Percentiles rank a stretch among this genome's conserved stretches.
Evolutionary conservation across 2,329 filamentous ascomycete genomes (phyloP).

Genomic region (Leptodontidium sp.): DNA sequence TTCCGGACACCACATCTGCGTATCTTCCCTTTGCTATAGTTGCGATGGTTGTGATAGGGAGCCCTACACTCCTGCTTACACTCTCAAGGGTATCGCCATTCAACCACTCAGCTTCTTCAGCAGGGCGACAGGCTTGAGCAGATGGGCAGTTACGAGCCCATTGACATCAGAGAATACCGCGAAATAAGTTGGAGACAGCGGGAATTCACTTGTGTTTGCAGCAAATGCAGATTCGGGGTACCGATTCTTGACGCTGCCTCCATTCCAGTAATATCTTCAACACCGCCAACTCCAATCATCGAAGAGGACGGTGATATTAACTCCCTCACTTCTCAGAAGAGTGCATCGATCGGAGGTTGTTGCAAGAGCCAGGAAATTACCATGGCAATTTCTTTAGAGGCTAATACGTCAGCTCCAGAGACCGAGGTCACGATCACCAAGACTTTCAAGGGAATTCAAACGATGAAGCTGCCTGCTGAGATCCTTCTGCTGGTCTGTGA

Average conservation of each 20-base stretch:
- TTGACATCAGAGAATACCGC: slow-evolving; percentile 45
- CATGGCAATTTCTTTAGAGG: not conserved
- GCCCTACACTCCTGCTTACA: slow-evolving; percentile 59
- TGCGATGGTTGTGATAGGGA: slow-evolving; percentile 39
- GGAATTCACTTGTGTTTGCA: slow-evolving; percentile 30
- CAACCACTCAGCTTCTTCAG: slow-evolving; percentile 61
- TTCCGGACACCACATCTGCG: slow-evolving; percentile 55
- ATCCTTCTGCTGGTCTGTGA: slow-evolving; percentile 50
- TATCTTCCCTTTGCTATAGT: slow-evolving; percentile 52
- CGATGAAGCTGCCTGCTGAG: slow-evolving; percentile 50
- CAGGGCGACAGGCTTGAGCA: slow-evolving; percentile 57
- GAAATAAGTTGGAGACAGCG: too few species aligned
- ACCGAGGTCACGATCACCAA: not conserved
- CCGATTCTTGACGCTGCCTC: not conserved
- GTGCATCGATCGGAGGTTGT: not conserved
- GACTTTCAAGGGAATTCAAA: slow-evolving; percentile 6
- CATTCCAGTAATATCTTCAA: slow-evolving; percentile 27
- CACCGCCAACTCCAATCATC: slow-evolving; percentile 5
- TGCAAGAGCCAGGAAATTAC: not conserved
- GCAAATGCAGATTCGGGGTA: slow-evolving; percentile 38
- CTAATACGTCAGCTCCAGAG: slow-evolving; percentile 5
- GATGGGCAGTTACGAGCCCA: slow-evolving; percentile 33
- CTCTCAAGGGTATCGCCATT: slow-evolving; percentile 57
- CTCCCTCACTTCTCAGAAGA: slow-evolving; percentile 13
- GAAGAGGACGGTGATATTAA: not conserved